phyloP scores from a whole-genome alignment of 768 basidiomycete genomes.

The Boletus barrowsii region DNA sequence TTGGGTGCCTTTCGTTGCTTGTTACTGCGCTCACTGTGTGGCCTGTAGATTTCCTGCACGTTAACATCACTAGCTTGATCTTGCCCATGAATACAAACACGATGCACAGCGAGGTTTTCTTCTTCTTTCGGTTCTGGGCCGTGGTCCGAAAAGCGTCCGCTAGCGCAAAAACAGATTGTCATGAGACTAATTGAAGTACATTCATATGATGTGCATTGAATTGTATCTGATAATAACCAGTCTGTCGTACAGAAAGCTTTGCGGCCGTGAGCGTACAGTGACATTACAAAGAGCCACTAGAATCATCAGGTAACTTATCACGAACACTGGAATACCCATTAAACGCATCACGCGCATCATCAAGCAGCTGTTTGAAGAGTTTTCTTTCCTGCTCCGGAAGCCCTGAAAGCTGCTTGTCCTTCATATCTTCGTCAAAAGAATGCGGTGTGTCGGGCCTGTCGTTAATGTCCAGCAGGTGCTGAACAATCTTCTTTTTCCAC shows the following conservation, averaged over 20 bases:
- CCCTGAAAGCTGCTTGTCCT: background rate
- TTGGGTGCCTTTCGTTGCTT: background rate
- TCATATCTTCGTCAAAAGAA: background rate
- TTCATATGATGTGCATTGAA: too few species aligned
- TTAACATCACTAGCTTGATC: background rate
- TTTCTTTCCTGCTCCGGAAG: background rate
- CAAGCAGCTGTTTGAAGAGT: constrained; percentile 11
- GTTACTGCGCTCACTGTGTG: constrained; percentile 2
- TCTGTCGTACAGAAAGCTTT: too few species aligned
- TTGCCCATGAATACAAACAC: constrained; percentile 16
- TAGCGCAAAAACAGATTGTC: background rate
- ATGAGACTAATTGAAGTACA: too few species aligned
- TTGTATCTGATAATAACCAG: too few species aligned
- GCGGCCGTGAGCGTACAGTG: too few species aligned
- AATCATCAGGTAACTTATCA: background rate
- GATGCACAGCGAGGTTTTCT: constrained; percentile 23
- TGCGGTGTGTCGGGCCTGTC: background rate
- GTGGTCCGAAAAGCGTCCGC: background rate
- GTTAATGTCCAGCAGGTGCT: constrained; percentile 9
- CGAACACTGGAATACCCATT: constrained; percentile 2
- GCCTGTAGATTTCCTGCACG: background rate
- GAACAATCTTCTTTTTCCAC: constrained; percentile 21
- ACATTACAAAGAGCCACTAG: background rate
- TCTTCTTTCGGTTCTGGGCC: background rate
- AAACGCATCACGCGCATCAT: constrained; percentile 16